Percentiles rank a stretch among this genome's conserved stretches.
phyloP scores from a whole-genome alignment of 805 yeast genomes.

The Candida palmyrensis region DNA sequence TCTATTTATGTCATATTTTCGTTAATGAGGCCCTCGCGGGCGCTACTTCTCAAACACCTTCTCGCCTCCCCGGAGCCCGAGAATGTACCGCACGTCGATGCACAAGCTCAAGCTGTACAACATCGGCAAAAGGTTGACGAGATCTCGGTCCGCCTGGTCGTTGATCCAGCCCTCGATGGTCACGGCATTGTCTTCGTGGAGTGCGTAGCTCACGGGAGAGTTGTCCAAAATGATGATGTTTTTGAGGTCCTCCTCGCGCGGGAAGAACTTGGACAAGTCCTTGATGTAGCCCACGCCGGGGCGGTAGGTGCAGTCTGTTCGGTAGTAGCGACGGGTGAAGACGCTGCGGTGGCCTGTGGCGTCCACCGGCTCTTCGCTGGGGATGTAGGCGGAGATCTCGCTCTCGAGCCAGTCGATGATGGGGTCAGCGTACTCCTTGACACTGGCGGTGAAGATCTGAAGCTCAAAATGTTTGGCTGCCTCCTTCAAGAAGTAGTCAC shows the following conservation, averaged over 20 bases:
- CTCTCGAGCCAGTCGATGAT: slow-evolving; percentile 88
- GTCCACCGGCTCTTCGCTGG: slow-evolving; percentile 4
- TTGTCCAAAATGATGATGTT: slow-evolving; percentile 81
- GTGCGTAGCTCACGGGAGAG: slow-evolving; percentile 83
- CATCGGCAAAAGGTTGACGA: slow-evolving; percentile 77
- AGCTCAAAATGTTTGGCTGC: slow-evolving; percentile 85
- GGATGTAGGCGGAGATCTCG: slow-evolving; percentile 30
- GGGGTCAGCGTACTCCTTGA: slow-evolving; percentile 94
- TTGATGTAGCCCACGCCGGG: slow-evolving; percentile 80
- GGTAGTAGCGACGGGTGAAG: slow-evolving; percentile 60
- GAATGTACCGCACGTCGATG: slow-evolving; percentile 75
- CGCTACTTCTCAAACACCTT: slow-evolving; percentile 42
- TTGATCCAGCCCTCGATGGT: slow-evolving; percentile 97
- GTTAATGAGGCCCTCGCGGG: not conserved
- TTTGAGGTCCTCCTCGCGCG: slow-evolving; percentile 67
- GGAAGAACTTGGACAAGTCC: slow-evolving; percentile 35
- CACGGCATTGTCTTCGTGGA: slow-evolving; percentile 83
- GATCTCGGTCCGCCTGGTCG: slow-evolving; percentile 86
- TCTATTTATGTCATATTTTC: not conserved
- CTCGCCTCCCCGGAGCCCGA: slow-evolving; percentile 74
- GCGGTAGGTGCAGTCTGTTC: slow-evolving; percentile 72
- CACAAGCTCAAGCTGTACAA: slow-evolving; percentile 70
- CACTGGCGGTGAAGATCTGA: slow-evolving; percentile 91
- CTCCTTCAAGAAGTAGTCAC: slow-evolving; percentile 75
- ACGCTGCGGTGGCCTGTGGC: no score